phyloP scores from a whole-genome alignment of 2,329 filamentous ascomycete genomes.

The Penicillium sp. region DNA sequence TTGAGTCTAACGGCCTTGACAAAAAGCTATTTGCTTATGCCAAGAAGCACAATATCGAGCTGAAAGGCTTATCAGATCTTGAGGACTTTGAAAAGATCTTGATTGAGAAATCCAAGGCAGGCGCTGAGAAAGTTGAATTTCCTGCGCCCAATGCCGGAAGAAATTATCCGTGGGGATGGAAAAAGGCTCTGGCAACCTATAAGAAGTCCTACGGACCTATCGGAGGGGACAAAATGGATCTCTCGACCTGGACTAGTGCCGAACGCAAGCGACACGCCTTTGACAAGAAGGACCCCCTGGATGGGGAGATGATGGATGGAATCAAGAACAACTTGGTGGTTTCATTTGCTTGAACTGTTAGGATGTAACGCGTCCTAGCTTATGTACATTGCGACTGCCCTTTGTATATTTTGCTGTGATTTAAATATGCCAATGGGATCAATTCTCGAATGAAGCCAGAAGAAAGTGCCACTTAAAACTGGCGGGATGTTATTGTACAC shows the following conservation, averaged over 20 bases:
- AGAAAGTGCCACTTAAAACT: too few relatives aligned
- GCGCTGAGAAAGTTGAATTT: conserved; percentile 17
- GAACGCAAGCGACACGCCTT: conserved; percentile 34
- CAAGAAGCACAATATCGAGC: conserved; percentile 14
- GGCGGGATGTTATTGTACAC: background rate
- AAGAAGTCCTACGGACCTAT: conserved; percentile 11
- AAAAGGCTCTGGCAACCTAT: background rate
- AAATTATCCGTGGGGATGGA: conserved; percentile 8
- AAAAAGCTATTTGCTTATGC: conserved; percentile 16
- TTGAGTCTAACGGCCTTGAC: background rate
- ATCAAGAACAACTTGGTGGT: conserved; percentile 40
- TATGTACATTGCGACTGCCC: too few relatives aligned
- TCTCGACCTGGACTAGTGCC: conserved; percentile 32
- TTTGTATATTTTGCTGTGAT: too few relatives aligned
- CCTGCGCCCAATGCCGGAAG: conserved; percentile 14
- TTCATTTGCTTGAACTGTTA: conserved; percentile 2
- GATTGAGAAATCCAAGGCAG: conserved; percentile 20
- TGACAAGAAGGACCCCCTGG: conserved; percentile 37
- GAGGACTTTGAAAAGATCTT: conserved; percentile 10
- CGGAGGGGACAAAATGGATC: conserved; percentile 40
- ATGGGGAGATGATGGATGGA: conserved; percentile 29
- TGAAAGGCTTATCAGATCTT: conserved; percentile 17
- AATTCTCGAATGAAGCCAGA: too few relatives aligned
- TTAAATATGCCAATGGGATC: too few relatives aligned
- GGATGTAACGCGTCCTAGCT: too few relatives aligned